Evolutionary conservation across 352 stramenopile genomes (phyloP).

Genomic region (Nothophytophthora sp.): DNA sequence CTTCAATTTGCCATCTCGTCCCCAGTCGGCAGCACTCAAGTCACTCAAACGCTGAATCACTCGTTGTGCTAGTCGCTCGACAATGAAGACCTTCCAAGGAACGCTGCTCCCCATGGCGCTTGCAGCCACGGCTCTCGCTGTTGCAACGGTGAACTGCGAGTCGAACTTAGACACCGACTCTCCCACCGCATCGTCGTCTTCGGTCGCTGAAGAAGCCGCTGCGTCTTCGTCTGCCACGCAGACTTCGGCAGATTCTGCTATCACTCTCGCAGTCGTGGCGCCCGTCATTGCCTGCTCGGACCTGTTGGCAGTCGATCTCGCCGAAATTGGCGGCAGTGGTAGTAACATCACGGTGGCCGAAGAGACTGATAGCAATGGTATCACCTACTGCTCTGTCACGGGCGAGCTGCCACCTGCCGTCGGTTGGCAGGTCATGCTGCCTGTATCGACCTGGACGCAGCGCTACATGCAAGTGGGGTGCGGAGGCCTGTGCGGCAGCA

Average conservation of each 20-base stretch:
- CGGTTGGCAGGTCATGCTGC: constrained; percentile 31
- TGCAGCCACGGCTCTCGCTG: too few species aligned
- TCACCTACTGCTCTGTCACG: constrained; percentile 33
- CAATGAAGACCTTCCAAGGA: too few species aligned
- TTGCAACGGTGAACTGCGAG: too few species aligned
- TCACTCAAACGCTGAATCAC: too few species aligned
- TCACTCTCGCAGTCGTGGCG: constrained; percentile 20
- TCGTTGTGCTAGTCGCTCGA: too few species aligned
- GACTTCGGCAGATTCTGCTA: constrained; percentile 10
- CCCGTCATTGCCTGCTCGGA: constrained; percentile 23
- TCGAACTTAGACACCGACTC: too few species aligned
- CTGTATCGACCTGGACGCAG: constrained; percentile 42
- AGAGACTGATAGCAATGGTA: constrained; percentile 23
- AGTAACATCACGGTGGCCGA: constrained; percentile 23
- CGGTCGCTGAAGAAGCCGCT: too few species aligned
- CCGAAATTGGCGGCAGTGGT: constrained; percentile 20
- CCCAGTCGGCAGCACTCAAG: too few species aligned
- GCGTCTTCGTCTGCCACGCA: constrained; percentile 2
- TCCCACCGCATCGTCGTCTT: neutral
- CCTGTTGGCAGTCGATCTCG: constrained; percentile 26
- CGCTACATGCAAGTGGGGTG: constrained; percentile 44
- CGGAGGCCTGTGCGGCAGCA: constrained; percentile 38
- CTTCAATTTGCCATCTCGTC: too few species aligned
- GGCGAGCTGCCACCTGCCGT: constrained; percentile 19
- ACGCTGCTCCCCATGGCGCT: too few species aligned